Percentiles rank a stretch among this genome's conserved stretches.
Conservation (phyloP, 2,329 filamentous ascomycete species). For the Pseudocercospora eumusae region DNA sequence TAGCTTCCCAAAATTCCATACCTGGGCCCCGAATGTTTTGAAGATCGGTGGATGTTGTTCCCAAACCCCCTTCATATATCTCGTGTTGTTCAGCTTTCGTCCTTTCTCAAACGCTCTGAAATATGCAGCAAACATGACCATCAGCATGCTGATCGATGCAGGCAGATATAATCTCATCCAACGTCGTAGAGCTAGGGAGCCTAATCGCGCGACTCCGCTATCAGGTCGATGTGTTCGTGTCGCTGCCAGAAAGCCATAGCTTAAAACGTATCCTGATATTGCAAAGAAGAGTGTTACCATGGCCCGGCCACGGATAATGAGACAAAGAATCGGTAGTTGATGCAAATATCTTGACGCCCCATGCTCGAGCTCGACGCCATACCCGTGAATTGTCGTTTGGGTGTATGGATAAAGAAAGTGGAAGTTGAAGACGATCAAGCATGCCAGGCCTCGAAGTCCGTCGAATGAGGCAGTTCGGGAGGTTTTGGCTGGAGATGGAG, state of each 20-base stretch:
- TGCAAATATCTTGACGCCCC: slow-evolving; percentile 9
- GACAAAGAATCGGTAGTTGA: slow-evolving; percentile 21
- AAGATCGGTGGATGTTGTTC: slow-evolving; percentile 22
- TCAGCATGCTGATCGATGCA: slow-evolving; percentile 21
- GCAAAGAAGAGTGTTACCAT: slow-evolving; percentile 27
- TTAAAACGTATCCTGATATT: slow-evolving; percentile 25
- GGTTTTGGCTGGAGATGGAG: not conserved
- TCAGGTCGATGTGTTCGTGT: not conserved
- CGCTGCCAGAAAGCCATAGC: slow-evolving; percentile 16
- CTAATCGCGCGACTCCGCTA: slow-evolving; percentile 7
- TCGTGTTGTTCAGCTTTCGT: slow-evolving; percentile 6
- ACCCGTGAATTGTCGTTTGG: not conserved
- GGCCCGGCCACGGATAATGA: slow-evolving; percentile 22
- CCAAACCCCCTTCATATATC: slow-evolving; percentile 18
- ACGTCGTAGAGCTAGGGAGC: slow-evolving; percentile 17
- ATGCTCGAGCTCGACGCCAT: slow-evolving; percentile 7
- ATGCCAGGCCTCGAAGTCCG: slow-evolving; percentile 22
- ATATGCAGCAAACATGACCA: slow-evolving; percentile 17
- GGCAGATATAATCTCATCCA: slow-evolving; percentile 21
- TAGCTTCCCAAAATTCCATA: not conserved
- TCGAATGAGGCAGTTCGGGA: slow-evolving; percentile 19
- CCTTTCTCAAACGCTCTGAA: slow-evolving; percentile 19
- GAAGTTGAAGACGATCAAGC: slow-evolving; percentile 26
- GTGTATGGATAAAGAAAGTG: slow-evolving; percentile 22
- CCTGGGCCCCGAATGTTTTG: not conserved